Conservation (phyloP, 129 eudicot genomes). For the Flaveria sonorensis region DNA sequence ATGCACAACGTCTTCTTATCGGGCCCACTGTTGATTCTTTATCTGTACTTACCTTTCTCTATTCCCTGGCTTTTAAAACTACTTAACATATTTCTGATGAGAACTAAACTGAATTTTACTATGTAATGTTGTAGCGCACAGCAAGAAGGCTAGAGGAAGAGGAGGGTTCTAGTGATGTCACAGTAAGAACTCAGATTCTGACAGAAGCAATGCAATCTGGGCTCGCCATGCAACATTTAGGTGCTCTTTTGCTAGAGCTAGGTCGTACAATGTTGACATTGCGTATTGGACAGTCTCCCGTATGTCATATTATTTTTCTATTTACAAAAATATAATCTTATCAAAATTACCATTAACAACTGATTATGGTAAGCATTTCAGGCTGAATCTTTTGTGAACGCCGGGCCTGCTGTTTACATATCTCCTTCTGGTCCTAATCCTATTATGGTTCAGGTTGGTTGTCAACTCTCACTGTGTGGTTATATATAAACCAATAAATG, state of each 20-base stretch:
- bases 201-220: slow-evolving; percentile 69
- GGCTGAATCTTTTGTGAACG: slow-evolving; percentile 76
- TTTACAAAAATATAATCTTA: not conserved
- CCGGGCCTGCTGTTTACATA: slow-evolving; percentile 94
- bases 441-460: slow-evolving; percentile 93
- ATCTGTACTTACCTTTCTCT: slow-evolving; percentile 54
- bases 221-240: slow-evolving; percentile 91
- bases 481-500: not conserved
- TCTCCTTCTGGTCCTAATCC: slow-evolving; percentile 96
- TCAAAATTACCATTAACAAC: not conserved
- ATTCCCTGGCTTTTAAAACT: not conserved
- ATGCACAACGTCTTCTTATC: slow-evolving; percentile 65
- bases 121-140: slow-evolving; percentile 55
- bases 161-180: slow-evolving; percentile 53
- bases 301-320: slow-evolving; percentile 34
- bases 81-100: slow-evolving; percentile 1
- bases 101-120: not conserved
- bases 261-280: slow-evolving; percentile 85
- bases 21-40: slow-evolving; percentile 60
- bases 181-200: slow-evolving; percentile 72
- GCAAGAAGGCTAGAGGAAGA: slow-evolving; percentile 71
- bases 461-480: not conserved
- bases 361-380: slow-evolving; percentile 42
- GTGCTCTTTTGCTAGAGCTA: slow-evolving; percentile 88
- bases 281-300: slow-evolving; percentile 82